Percentiles rank a stretch among this genome's conserved stretches.
Evolutionary conservation across 2,329 filamentous ascomycete species (phyloP).

Genomic region (Monilinia aucupariae): DNA sequence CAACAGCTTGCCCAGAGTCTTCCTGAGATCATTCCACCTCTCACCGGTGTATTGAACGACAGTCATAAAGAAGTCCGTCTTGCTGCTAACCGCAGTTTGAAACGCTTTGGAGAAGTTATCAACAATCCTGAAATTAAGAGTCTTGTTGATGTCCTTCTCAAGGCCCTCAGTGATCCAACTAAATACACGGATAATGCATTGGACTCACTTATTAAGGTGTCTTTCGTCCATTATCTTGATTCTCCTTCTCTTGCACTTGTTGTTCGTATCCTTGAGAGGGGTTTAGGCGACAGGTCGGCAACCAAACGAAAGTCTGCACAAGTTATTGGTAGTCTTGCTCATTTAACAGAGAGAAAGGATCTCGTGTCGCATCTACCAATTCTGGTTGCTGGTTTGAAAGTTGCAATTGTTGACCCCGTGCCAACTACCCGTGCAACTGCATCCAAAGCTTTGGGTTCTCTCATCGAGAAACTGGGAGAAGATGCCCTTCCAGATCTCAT

Average conservation of each 20-base stretch:
- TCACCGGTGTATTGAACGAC: conserved; percentile 91
- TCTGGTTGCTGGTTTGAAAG: conserved; percentile 80
- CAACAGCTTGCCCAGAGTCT: conserved; percentile 88
- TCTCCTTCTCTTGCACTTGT: conserved; percentile 91
- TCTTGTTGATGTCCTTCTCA: conserved; percentile 84
- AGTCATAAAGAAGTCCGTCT: conserved; percentile 94
- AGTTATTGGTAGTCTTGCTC: conserved; percentile 94
- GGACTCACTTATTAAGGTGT: conserved; percentile 93
- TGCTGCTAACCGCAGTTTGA: conserved; percentile 90
- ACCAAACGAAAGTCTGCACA: conserved; percentile 96
- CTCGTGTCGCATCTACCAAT: conserved; percentile 86
- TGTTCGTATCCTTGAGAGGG: conserved; percentile 90
- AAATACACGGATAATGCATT: conserved; percentile 95
- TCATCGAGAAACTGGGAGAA: conserved; percentile 97
- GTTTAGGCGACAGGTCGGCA: conserved; percentile 80
- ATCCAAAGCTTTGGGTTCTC: conserved; percentile 88
- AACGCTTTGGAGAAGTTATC: conserved; percentile 97
- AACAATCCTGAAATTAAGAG: conserved; percentile 95
- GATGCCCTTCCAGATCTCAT: conserved; percentile 96
- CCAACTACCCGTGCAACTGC: conserved; percentile 94
- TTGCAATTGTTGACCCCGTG: conserved; percentile 89
- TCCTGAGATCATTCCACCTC: conserved; percentile 92
- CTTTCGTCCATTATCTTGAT: conserved; percentile 97
- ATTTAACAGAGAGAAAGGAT: conserved; percentile 94
- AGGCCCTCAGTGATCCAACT: conserved; percentile 93